Evolutionary conservation across 73 alveolate genomes (phyloP).

Genomic region (Paramecium octaurelia): DNA sequence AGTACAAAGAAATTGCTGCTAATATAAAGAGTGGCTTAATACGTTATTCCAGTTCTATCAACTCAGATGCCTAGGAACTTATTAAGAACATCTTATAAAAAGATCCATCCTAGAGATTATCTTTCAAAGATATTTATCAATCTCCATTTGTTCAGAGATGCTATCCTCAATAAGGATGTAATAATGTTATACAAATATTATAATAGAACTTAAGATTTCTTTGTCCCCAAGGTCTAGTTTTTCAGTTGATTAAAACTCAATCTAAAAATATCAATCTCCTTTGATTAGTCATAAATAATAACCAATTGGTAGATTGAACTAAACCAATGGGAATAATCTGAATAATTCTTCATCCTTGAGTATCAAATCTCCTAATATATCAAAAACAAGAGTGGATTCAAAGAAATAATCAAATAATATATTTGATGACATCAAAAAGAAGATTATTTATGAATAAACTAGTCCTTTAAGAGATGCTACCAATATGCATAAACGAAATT

Average conservation of each 20-base stretch:
- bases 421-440: slow-evolving; percentile 31
- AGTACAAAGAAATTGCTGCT: slow-evolving; percentile 70
- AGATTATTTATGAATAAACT: neutral
- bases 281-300: neutral
- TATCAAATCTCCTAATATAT: slow-evolving; percentile 31
- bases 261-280: slow-evolving; percentile 44
- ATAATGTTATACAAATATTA: neutral
- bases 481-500: slow-evolving; percentile 6
- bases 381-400: neutral
- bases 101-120: slow-evolving; percentile 70
- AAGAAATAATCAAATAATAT: neutral
- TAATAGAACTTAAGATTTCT: neutral
- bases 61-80: slow-evolving; percentile 67
- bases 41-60: slow-evolving; percentile 62
- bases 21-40: slow-evolving; percentile 74
- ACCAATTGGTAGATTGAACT: neutral
- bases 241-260: slow-evolving; percentile 3
- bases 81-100: slow-evolving; percentile 67
- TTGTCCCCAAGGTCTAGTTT: slow-evolving; percentile 32
- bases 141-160: slow-evolving; percentile 19
- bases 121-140: slow-evolving; percentile 44
- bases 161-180: neutral
- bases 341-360: slow-evolving; percentile 13
- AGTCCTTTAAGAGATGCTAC: slow-evolving; percentile 58
- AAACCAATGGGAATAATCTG: neutral